Evolutionary conservation across 169 alveolate genomes (phyloP).

Genomic region (Eimeria acervulina): DNA sequence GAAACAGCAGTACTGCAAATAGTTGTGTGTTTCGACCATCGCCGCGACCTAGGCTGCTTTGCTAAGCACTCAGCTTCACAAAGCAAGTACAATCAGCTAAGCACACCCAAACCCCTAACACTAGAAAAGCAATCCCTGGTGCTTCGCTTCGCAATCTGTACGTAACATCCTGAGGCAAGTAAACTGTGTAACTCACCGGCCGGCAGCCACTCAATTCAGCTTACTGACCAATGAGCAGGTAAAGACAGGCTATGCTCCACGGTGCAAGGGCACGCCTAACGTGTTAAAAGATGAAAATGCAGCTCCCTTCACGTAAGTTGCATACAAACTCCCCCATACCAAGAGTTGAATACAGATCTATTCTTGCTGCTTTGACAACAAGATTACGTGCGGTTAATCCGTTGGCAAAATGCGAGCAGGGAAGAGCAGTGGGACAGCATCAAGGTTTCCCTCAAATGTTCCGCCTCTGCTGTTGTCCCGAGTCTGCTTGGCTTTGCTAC

Average conservation of each 20-base stretch:
- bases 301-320: not conserved
- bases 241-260: not conserved
- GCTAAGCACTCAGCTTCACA: no score
- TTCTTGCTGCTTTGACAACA: not conserved
- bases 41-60: no score
- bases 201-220: no score
- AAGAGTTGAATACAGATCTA: not conserved
- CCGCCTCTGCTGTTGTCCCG: not conserved
- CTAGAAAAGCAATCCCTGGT: no score
- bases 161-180: no score
- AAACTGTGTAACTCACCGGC: no score
- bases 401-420: not conserved
- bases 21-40: no score
- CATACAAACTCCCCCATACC: not conserved
- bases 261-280: not conserved
- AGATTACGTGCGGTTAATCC: not conserved
- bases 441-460: not conserved
- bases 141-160: no score
- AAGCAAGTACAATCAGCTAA: no score
- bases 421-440: not conserved
- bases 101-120: no score
- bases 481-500: slow-evolving; percentile 6
- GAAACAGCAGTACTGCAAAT: no score
- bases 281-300: not conserved
- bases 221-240: no score